Base-by-base conservation (phyloP, 176 grass and related monocot genomes). In the Metroxylon sagu region DNA sequence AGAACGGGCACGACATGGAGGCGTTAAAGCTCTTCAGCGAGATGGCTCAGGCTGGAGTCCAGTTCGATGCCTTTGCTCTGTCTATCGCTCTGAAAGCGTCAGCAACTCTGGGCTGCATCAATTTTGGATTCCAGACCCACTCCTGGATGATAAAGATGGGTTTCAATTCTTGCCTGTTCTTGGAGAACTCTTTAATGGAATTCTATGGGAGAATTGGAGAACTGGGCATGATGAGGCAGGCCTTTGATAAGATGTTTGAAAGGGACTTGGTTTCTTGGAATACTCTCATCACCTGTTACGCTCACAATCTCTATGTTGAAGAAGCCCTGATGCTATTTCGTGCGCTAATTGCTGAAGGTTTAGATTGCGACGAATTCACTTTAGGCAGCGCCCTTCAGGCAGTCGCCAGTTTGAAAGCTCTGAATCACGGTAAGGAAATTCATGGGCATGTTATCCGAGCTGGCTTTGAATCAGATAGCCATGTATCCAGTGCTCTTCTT, bases 201-300 rank as follows among this genome's bases (percentile, higher is more conserved):
- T 89, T 81, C 50, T 89, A 89, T 27, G 80, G 80, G 19, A 84
- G 64, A 59, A 26, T 29, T 0, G 70, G 64, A 39, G 69, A 84
- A 48, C 56, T 81, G 51, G 31, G 75, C 30, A 26, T 49, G 27
- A 89, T 89, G 85, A 64, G 14, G 25, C 74, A 67, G 3, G 77
- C 81, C 52, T 85, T 89, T 3, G 51, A 64, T 56, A 68, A 48
- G 54, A 81, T 85, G 73, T 14, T 59, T 55, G 51, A 3, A 26
- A 89, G 67, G 55, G 67, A 75, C 66, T 53, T 89, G 76, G 77
- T 89, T 74, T 84, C 77, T 63, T 89, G 81, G 81, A 89, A 89
- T 71, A 81, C 70, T 55, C 43, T 74, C 57, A 89, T 89, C 53
- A 73, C 74, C 56, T 75, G 73, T 49, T 89, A 64, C 16, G 60